Conservation (phyloP, 352 stramenopile species). For the Pythium volutum region DNA sequence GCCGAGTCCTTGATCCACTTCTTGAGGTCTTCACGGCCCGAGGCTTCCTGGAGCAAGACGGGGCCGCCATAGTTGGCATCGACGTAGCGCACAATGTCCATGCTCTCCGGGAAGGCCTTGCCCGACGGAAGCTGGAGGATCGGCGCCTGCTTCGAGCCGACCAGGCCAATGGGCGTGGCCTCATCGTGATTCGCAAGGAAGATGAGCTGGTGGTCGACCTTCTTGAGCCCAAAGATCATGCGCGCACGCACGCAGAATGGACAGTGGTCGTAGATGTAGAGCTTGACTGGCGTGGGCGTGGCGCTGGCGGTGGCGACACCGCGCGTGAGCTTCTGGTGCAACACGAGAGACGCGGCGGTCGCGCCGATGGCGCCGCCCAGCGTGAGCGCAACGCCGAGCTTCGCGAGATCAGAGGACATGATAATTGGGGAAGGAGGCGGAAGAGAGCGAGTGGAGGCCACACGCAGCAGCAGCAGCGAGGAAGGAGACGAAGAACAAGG, state of each 20-base stretch:
- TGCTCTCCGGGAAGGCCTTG: constrained; percentile 38
- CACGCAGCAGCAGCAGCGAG: background rate
- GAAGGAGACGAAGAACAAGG: background rate
- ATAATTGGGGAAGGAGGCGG: too few relatives aligned
- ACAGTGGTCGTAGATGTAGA: constrained; percentile 65
- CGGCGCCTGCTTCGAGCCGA: constrained; percentile 37
- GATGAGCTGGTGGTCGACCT: constrained; percentile 31
- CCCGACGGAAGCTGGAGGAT: constrained; percentile 23
- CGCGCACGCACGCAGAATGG: constrained; percentile 53
- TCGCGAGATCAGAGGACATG: constrained; percentile 42
- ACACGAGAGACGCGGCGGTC: constrained; percentile 29
- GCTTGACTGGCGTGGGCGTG: constrained; percentile 22
- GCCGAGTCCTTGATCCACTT: constrained; percentile 37
- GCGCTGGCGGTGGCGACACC: background rate
- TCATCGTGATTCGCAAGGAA: constrained; percentile 48
- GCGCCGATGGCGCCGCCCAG: constrained; percentile 45
- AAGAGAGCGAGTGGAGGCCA: background rate
- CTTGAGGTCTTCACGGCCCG: constrained; percentile 39
- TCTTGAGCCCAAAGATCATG: constrained; percentile 54
- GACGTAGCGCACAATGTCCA: constrained; percentile 47
- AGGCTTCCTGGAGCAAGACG: constrained; percentile 25
- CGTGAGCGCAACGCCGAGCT: constrained; percentile 42
- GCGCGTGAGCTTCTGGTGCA: constrained; percentile 14
- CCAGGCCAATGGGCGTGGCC: constrained; percentile 33
- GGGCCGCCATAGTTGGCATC: constrained; percentile 36